Evolutionary conservation across 139 green algal genomes (phyloP).

Genomic region (Chlorella ohadii): DNA sequence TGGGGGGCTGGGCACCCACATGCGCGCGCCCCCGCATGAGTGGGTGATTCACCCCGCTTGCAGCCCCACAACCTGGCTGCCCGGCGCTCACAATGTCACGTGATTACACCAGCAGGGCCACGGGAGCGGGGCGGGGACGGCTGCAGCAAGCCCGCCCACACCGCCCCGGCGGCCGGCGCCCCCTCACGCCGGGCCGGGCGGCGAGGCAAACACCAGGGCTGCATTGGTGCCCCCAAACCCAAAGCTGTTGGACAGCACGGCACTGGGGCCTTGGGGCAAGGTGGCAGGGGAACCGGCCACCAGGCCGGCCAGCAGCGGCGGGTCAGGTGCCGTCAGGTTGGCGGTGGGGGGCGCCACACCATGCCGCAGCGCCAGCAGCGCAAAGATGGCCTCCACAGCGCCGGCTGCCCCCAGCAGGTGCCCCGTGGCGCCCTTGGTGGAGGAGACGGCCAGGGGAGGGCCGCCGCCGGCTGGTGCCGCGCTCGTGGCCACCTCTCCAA

Average conservation of each 20-base stretch:
- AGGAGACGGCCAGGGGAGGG: slow-evolving; percentile 69
- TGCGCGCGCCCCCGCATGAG: too few species aligned
- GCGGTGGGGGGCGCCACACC: slow-evolving; percentile 75
- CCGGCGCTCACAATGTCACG: too few species aligned
- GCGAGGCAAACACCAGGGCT: slow-evolving; percentile 73
- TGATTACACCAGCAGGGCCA: too few species aligned
- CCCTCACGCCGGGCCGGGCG: background rate
- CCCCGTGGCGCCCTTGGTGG: slow-evolving; percentile 90
- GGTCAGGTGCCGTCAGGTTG: slow-evolving; percentile 80
- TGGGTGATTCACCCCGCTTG: too few species aligned
- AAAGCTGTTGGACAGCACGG: slow-evolving; percentile 92
- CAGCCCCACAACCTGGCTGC: too few species aligned
- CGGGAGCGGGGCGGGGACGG: too few species aligned
- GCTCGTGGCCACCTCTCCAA: slow-evolving; percentile 51
- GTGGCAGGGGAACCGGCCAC: slow-evolving; percentile 30
- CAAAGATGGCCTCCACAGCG: slow-evolving; percentile 83
- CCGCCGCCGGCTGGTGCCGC: background rate
- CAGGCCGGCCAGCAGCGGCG: slow-evolving; percentile 52
- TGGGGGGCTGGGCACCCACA: too few species aligned
- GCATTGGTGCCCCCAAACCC: slow-evolving; percentile 97
- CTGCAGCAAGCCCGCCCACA: too few species aligned
- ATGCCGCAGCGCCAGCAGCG: slow-evolving; percentile 75
- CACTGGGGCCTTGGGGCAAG: slow-evolving; percentile 34
- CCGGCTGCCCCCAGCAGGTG: slow-evolving; percentile 96
- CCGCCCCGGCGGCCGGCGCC: too few species aligned